A percentile compares a stretch with the other conserved stretches of the same genome.
Evolutionary conservation across 768 basidiomycete species (phyloP).

Genomic region (Amanita phalloides): DNA sequence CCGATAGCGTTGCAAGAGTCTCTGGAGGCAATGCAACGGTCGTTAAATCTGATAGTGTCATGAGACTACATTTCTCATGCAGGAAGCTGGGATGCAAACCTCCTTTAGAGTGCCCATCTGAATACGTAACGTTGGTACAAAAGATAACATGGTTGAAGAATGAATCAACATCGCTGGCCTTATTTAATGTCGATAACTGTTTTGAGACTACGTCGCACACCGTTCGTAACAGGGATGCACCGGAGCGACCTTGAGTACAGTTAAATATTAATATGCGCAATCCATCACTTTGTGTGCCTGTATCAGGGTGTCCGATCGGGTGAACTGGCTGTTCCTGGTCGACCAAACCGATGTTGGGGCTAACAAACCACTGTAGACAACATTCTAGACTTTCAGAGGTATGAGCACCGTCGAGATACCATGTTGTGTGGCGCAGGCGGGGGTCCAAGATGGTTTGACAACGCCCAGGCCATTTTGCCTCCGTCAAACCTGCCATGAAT

Average conservation of each 20-base stretch:
- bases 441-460: slow-evolving; percentile 80
- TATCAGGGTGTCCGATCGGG: slow-evolving; percentile 6
- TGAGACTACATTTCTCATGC: neutral
- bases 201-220: slow-evolving; percentile 41
- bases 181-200: slow-evolving; percentile 31
- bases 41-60: slow-evolving; percentile 53
- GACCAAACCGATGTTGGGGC: slow-evolving; percentile 40
- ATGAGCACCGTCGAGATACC: slow-evolving; percentile 96
- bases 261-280: slow-evolving; percentile 81
- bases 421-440: slow-evolving; percentile 37
- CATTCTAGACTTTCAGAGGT: slow-evolving; percentile 83
- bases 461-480: slow-evolving; percentile 85
- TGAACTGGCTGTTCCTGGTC: slow-evolving; percentile 7
- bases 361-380: slow-evolving; percentile 84
- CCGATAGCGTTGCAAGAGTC: slow-evolving; percentile 52
- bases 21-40: slow-evolving; percentile 47
- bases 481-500: slow-evolving; percentile 53
- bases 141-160: slow-evolving; percentile 88
- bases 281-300: slow-evolving; percentile 14
- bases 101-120: slow-evolving; percentile 81
- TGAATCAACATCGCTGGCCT: slow-evolving; percentile 22
- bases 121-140: slow-evolving; percentile 93
- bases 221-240: slow-evolving; percentile 51
- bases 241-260: slow-evolving; percentile 86
- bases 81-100: slow-evolving; percentile 36